These are phyloP conservation scores for Fusarium tupiense DNA, from an alignment of 2,329 filamentous ascomycete species.

Conservation along the genomic window DNA sequence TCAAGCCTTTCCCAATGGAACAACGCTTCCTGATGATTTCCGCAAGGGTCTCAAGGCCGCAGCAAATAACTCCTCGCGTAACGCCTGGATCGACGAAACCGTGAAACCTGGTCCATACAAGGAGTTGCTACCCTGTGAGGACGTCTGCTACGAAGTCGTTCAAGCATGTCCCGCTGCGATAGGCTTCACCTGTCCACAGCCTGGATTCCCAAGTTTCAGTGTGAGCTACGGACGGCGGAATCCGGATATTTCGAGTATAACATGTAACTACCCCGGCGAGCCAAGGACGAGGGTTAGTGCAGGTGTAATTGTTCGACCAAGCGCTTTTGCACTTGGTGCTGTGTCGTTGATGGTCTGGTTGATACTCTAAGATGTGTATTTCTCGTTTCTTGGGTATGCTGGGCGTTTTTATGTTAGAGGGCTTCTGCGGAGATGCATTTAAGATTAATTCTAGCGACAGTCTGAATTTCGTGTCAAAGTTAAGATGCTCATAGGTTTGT, in stretches of 20 bases:
- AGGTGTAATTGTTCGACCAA: slow-evolving; percentile 22
- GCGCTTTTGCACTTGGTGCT: slow-evolving; percentile 20
- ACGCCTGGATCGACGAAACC: slow-evolving; percentile 73
- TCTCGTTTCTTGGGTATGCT: slow-evolving; percentile 6
- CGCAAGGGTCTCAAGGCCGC: slow-evolving; percentile 34
- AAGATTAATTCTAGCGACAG: background rate
- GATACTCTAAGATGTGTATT: slow-evolving; percentile 17
- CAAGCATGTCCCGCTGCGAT: slow-evolving; percentile 83
- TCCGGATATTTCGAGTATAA: slow-evolving; percentile 37
- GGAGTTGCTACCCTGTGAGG: slow-evolving; percentile 87
- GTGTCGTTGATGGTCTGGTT: slow-evolving; percentile 34
- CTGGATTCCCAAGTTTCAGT: slow-evolving; percentile 47
- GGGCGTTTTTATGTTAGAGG: slow-evolving; percentile 22
- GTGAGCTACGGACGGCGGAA: slow-evolving; percentile 49
- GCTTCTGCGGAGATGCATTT: slow-evolving; percentile 1
- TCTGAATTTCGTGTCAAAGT: background rate
- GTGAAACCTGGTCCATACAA: slow-evolving; percentile 91
- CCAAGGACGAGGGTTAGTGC: slow-evolving; percentile 44
- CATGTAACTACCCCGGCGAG: slow-evolving; percentile 54
- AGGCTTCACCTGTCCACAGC: slow-evolving; percentile 77
- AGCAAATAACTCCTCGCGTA: slow-evolving; percentile 66
- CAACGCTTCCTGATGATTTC: slow-evolving; percentile 55
- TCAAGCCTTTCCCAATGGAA: slow-evolving; percentile 76
- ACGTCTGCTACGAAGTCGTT: slow-evolving; percentile 87
- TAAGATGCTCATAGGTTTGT: background rate